Conservation (phyloP, 2,329 filamentous ascomycete species). For the Calonectria fujianensis region DNA sequence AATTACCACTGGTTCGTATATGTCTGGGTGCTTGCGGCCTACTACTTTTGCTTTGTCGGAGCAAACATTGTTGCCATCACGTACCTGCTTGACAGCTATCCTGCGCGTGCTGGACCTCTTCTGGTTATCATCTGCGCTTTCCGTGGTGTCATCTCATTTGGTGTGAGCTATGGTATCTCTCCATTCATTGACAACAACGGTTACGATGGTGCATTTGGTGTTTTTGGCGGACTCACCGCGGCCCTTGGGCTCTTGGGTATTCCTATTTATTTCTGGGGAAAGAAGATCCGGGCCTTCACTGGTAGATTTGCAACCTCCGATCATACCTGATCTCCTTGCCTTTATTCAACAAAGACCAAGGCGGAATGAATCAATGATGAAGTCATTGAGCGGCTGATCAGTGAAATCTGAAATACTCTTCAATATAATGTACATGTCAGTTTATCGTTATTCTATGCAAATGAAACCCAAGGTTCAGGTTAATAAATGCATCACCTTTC, state of each 20-base stretch:
- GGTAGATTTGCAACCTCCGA: conserved; percentile 21
- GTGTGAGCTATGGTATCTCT: conserved; percentile 48
- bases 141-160: conserved; percentile 48
- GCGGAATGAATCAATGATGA: background rate
- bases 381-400: background rate
- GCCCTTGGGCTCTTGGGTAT: conserved; percentile 32
- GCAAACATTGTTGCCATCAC: conserved; percentile 51
- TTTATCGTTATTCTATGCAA: background rate
- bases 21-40: conserved; percentile 38
- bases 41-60: conserved; percentile 42
- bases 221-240: conserved; percentile 32
- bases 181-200: conserved; percentile 44
- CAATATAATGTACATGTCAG: background rate
- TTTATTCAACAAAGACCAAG: no score
- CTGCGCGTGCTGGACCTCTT: conserved; percentile 47
- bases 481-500: background rate
- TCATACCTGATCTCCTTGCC: background rate
- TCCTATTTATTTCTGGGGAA: conserved; percentile 35
- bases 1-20: conserved; percentile 43
- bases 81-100: conserved; percentile 50
- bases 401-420: background rate
- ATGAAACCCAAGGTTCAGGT: background rate
- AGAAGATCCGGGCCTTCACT: conserved; percentile 30
- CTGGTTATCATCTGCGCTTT: conserved; percentile 50
- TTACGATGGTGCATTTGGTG: conserved; percentile 35